A percentile compares a stretch with the other conserved stretches of the same genome.
These are phyloP conservation scores for Fusarium brevicatenulatum DNA, from an alignment of 2,329 filamentous ascomycete genomes.

Conservation along the genomic window DNA sequence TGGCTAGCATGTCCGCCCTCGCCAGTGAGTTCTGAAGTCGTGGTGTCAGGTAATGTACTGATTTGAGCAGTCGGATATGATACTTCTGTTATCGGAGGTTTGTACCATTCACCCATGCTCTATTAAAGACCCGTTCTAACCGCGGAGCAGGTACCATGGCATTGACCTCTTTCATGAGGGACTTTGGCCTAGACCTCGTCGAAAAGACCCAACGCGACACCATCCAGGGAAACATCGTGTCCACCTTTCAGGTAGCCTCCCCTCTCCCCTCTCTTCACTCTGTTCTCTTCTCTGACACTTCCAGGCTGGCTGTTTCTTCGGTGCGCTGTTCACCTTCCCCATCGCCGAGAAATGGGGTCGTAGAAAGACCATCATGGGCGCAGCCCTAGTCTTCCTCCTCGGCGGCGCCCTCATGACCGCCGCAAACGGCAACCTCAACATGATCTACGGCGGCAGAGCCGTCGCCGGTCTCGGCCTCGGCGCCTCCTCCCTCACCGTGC, in stretches of 20 bases:
- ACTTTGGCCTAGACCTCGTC: conserved; percentile 47
- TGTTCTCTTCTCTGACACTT: neutral
- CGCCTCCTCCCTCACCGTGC: conserved; percentile 59
- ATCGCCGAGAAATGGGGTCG: conserved; percentile 60
- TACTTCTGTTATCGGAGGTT: conserved; percentile 51
- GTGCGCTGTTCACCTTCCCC: conserved; percentile 54
- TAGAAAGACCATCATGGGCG: conserved; percentile 57
- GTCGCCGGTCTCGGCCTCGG: conserved; percentile 64
- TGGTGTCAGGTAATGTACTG: neutral
- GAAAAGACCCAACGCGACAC: conserved; percentile 45
- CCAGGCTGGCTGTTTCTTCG: conserved; percentile 54
- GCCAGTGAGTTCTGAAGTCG: conserved; percentile 41
- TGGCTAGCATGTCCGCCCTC: conserved; percentile 49
- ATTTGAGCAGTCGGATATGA: conserved; percentile 49
- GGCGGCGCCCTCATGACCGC: conserved; percentile 51
- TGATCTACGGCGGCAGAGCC: conserved; percentile 60
- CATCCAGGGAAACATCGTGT: conserved; percentile 53
- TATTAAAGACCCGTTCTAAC: neutral
- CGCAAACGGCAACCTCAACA: conserved; percentile 46
- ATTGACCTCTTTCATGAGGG: conserved; percentile 50
- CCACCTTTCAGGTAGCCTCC: conserved; percentile 45
- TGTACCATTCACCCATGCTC: rapidly evolving
- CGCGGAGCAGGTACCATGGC: conserved; percentile 47
- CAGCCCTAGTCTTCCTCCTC: conserved; percentile 54
- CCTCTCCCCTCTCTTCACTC: too few species aligned